Base-by-base conservation (phyloP, 371 early-diverging fungal species). In the Mucor mucedo region DNA sequence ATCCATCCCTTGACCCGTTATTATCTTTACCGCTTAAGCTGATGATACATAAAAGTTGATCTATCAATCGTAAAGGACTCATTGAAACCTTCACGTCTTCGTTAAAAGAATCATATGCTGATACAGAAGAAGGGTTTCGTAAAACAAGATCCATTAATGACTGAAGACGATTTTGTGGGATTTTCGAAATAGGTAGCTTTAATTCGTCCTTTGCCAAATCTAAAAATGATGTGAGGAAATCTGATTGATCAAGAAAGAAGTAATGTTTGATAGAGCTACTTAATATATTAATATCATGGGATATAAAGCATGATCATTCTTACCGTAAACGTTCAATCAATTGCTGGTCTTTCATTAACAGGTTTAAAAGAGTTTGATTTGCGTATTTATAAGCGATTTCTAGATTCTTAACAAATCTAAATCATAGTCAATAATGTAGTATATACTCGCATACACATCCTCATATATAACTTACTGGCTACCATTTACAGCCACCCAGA, bases 171-270 rank as follows among this genome's bases (percentile, higher is more conserved):
- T 86, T 83, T 8, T 90, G 63, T 0, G 91, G 82, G 27, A 95
- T 89, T 11, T 91, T 87, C 11, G 75, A 67, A 4, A 83, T 73
- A 5, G 93, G 91, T 49, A 87, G 86, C 29, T 76, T 78, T 35
- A 97, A 70, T 69, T 92, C 93, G 4, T 75, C 76, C 47, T 83
- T 80, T 5, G 95, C 94, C 30, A 95, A 74, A 70, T 98, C 97
- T 42, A 98, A 72, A 69, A 98, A 98, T 55, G 95, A 95, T 0
- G 92, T 93, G 48, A 98, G 71, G 66, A 91, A 98, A 68, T 97
- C 98, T 4, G 95, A 90, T 69, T 92, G 93, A 66, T 95, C 95
- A 57, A 97, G 82, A 54, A 98, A 84, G 60, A 96, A 91, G 74
- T 93, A 97, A 38, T 89, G 92, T 74, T 98, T 98, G 33, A 96